Base-by-base conservation (phyloP, 257 asterid genomes). In the Scutellaria minor region DNA sequence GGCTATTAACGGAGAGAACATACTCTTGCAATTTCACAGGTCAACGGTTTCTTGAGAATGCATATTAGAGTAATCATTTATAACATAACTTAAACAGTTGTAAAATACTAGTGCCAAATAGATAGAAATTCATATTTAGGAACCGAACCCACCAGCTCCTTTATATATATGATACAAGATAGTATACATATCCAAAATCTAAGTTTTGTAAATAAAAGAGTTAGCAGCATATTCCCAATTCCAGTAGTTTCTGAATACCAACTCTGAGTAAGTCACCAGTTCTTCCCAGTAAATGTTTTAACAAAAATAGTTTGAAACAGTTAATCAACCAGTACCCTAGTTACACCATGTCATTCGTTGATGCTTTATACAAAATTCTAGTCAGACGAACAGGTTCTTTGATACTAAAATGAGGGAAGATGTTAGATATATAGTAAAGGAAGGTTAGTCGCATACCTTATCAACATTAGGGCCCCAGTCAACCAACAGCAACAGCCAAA, bases 401-500 rank as follows among this genome's bases (percentile, higher is more conserved):
- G 42, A 61, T 42, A 58, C 40, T 59, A 18, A 66, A 57, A 57
- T 41, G 13, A 6, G 54, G 9, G 55, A 53, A 50, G 46, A 15
- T 31, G 71, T 73, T 47, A 72, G 68, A 41, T 18, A 52, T 64
- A 56, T 68, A 31, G 44, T 76, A 41, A 45, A 81, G 66, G 54
- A 75, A 74, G 75, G 80, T 66, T 47, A 70, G 84, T 15, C 20
- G 70, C 84, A 75, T 83, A 85, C 87, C 90, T 85, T 71, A 76
- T 35, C 22, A 61, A 68, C 24, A 68, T 73, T 54, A 5, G 24
- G 8, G 37, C 80, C 82, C 75, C 85, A 79, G 70, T 75, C 83
- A 60, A 82, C 86, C 87, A 83, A 80, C 85, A 85, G 79, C 79
- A 81, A 82, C 87, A 73, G 82, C 81, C 85, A 81, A 81, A 77